These are phyloP conservation scores for Wickerhamiella domercqiae DNA, from an alignment of 805 yeast species.

Conservation along the genomic window DNA sequence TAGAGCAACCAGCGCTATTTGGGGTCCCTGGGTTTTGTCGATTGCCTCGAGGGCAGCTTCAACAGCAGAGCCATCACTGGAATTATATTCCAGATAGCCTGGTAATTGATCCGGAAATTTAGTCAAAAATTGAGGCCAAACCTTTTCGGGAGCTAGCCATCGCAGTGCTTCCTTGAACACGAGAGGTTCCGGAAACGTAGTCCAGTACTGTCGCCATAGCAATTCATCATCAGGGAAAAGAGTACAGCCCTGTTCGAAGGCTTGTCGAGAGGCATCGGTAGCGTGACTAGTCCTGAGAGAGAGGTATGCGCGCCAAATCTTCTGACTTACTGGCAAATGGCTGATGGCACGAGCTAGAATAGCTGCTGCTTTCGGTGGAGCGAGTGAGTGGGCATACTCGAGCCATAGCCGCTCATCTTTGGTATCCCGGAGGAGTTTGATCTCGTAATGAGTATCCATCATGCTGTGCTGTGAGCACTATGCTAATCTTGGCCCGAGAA, in stretches of 20 bases:
- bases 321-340: not conserved
- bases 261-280: not conserved
- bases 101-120: not conserved
- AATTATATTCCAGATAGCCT: not conserved
- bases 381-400: not conserved
- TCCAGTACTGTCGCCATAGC: not conserved
- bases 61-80: not conserved
- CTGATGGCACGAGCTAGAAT: not conserved
- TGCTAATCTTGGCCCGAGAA: too few relatives aligned
- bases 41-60: not conserved
- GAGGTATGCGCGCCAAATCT: not conserved
- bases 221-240: not conserved
- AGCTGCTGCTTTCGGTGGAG: not conserved
- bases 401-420: not conserved
- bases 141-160: not conserved
- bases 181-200: not conserved
- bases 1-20: not conserved
- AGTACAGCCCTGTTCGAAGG: not conserved
- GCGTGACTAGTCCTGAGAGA: not conserved
- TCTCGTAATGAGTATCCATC: not conserved
- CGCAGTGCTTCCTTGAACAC: not conserved
- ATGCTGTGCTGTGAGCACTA: too few relatives aligned
- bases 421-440: not conserved
- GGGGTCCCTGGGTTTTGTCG: too few relatives aligned
- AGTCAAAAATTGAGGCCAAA: not conserved